A percentile compares a stretch with the other conserved stretches of the same genome.
These are phyloP conservation scores for Acer yangbiense DNA, from an alignment of 345 rosid genomes.

Conservation along the genomic window DNA sequence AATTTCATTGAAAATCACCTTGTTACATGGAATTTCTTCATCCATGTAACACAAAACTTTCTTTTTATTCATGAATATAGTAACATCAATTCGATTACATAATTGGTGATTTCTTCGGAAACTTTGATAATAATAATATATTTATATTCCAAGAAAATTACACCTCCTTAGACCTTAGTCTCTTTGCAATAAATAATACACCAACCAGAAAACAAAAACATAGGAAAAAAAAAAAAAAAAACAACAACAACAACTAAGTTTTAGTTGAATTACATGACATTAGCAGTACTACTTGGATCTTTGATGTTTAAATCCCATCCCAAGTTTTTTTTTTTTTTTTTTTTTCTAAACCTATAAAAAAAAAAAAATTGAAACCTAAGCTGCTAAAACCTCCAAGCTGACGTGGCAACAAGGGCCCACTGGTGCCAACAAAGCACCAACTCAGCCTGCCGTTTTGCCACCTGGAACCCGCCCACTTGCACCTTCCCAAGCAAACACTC, in stretches of 20 bases:
- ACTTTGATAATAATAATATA: background rate
- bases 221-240: no score
- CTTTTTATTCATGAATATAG: no score
- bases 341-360: conserved; percentile 7
- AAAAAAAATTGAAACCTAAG: background rate
- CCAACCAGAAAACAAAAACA: background rate
- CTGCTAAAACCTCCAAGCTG: conserved; percentile 77
- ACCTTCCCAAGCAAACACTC: conserved; percentile 74
- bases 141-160: background rate
- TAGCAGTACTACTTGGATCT: background rate
- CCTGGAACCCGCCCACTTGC: conserved; percentile 84
- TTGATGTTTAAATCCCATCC: background rate
- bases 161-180: background rate
- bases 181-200: background rate
- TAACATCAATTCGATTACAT: no score
- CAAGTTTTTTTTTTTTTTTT: background rate
- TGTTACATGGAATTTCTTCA: no score
- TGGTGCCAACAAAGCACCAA: conserved; percentile 94
- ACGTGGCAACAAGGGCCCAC: conserved; percentile 76
- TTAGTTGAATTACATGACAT: conserved; percentile 18
- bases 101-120: no score
- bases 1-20: no score
- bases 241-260: no score
- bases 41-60: no score
- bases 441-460: conserved; percentile 82